Evolutionary conservation across 306 rosid genomes (phyloP).

Genomic region (Quercus suber): DNA sequence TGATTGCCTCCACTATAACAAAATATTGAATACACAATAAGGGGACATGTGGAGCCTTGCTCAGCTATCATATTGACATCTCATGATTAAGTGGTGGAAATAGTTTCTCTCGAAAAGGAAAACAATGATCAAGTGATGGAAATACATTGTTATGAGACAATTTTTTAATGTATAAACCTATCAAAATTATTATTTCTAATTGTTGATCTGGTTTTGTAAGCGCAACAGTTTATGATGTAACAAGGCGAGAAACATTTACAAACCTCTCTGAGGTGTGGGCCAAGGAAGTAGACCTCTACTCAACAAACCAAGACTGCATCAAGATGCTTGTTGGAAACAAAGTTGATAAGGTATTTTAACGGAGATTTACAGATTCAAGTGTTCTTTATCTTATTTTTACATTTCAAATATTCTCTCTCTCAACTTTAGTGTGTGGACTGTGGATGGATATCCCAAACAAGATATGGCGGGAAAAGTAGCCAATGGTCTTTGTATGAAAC

Average conservation of each 20-base stretch:
- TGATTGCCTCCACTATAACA: neutral
- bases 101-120: neutral
- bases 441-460: neutral
- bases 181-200: neutral
- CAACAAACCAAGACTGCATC: slow-evolving; percentile 95
- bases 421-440: neutral
- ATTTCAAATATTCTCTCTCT: slow-evolving; percentile 3
- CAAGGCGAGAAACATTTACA: slow-evolving; percentile 89
- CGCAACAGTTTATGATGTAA: slow-evolving; percentile 82
- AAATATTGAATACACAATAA: neutral
- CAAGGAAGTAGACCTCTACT: slow-evolving; percentile 89
- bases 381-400: neutral
- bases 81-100: neutral
- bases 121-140: neutral
- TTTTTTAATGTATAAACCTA: neutral
- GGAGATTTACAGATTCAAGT: slow-evolving; percentile 7
- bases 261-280: slow-evolving; percentile 94
- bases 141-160: neutral
- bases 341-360: slow-evolving; percentile 77
- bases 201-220: slow-evolving; percentile 17
- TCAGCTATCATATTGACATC: neutral
- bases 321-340: slow-evolving; percentile 99
- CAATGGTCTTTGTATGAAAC: neutral
- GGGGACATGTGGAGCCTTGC: neutral
- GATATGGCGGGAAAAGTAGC: neutral